Conservation (phyloP, 495 filamentous ascomycete species). For the Penicillium ucsense region DNA sequence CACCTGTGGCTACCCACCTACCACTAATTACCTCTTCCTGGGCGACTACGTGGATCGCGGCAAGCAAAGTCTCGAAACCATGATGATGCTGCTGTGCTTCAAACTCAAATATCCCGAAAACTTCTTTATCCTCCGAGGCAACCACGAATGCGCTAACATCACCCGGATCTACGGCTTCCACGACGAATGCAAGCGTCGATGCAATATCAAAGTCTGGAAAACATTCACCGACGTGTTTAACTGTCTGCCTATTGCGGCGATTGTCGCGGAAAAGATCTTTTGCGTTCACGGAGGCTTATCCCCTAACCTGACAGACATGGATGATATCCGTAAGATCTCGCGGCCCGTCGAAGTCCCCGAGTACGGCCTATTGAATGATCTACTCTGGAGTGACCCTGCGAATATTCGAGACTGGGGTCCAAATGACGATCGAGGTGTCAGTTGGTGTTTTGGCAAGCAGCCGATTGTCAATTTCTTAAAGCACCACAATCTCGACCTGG, state of each 20-base stretch:
- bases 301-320: conserved; percentile 1
- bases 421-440: neutral
- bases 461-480: conserved; percentile 1
- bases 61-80: conserved; percentile 1
- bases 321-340: conserved; percentile 2
- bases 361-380: conserved; percentile 1
- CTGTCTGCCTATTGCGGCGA: conserved; percentile 1
- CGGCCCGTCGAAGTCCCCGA: conserved; percentile 1
- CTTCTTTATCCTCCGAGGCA: conserved; percentile 1
- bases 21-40: neutral
- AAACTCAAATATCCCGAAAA: conserved; percentile 2
- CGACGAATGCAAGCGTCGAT: conserved; percentile 1
- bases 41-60: conserved; percentile 2
- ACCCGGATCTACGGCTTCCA: conserved; percentile 1
- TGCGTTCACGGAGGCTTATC: conserved; percentile 1
- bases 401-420: conserved; percentile 1
- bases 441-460: conserved; percentile 1
- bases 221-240: conserved; percentile 1
- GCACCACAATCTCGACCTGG: neutral
- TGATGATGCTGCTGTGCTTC: neutral
- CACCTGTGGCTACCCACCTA: neutral
- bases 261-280: conserved; percentile 1
- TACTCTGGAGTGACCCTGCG: conserved; percentile 1
- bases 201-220: conserved; percentile 2
- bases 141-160: conserved; percentile 2